A percentile compares a stretch with the other conserved stretches of the same genome.
phyloP scores from a whole-genome alignment of 805 yeast genomes.

The Starmerella tilneyi region DNA sequence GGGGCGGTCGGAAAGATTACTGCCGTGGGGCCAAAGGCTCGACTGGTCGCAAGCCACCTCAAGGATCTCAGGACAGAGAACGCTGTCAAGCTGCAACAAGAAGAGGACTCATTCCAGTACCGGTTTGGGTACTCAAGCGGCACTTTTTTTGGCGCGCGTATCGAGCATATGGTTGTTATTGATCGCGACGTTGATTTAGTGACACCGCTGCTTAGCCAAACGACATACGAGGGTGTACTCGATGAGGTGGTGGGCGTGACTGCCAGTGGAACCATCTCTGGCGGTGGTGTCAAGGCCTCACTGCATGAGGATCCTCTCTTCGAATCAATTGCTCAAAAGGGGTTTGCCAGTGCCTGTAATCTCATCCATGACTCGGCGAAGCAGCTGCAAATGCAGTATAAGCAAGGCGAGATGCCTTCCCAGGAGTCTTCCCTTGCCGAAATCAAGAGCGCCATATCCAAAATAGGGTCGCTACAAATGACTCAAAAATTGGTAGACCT shows the following conservation, averaged over 20 bases:
- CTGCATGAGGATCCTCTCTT: conserved; percentile 22
- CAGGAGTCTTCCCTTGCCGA: conserved; percentile 41
- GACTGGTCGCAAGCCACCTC: conserved; percentile 34
- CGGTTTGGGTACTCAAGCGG: conserved; percentile 26
- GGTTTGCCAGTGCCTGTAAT: conserved; percentile 72
- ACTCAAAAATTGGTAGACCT: conserved; percentile 58
- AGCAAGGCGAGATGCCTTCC: conserved; percentile 37
- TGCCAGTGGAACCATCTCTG: conserved; percentile 27
- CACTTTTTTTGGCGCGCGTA: conserved; percentile 28
- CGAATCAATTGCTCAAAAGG: conserved; percentile 45
- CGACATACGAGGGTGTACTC: conserved; percentile 72
- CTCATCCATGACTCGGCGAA: conserved; percentile 61
- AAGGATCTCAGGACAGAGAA: conserved; percentile 18
- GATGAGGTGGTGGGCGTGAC: conserved; percentile 55
- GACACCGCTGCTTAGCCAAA: conserved; percentile 61
- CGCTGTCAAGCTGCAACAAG: conserved; percentile 13
- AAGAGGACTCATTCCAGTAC: conserved; percentile 20
- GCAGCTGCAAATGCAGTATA: conserved; percentile 57
- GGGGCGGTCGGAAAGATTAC: conserved; percentile 44
- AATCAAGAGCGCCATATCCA: conserved; percentile 62
- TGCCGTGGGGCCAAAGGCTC: conserved; percentile 51
- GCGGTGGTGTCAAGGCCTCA: conserved; percentile 5
- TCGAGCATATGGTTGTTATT: conserved; percentile 58
- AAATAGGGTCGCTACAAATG: conserved; percentile 53
- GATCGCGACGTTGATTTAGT: conserved; percentile 70